Percentiles rank a stretch among this genome's conserved stretches.
Conservation (phyloP, 495 filamentous ascomycete species). For the Hyphodiscus hymeniophilus region DNA sequence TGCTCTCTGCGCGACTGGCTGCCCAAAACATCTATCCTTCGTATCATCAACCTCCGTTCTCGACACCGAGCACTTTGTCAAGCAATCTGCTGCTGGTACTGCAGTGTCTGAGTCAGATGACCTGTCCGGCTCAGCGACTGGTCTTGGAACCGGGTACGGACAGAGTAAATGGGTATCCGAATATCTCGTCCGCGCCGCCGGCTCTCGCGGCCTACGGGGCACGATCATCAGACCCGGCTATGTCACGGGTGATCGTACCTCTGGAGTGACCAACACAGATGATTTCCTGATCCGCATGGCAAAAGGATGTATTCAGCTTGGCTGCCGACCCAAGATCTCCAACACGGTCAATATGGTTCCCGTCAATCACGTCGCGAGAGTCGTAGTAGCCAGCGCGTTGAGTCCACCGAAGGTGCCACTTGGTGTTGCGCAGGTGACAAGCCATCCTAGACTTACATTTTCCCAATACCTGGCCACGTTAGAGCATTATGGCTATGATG, state of each 20-base stretch:
- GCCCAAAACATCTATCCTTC: slow-evolving; percentile 73
- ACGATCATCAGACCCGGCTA: slow-evolving; percentile 82
- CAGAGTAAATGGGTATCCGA: slow-evolving; percentile 85
- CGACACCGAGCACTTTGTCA: slow-evolving; percentile 72
- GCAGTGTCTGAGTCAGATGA: slow-evolving; percentile 58
- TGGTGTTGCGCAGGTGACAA: slow-evolving; percentile 69
- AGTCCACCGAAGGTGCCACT: slow-evolving; percentile 29
- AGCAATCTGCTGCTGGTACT: slow-evolving; percentile 44
- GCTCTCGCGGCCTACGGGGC: slow-evolving; percentile 64
- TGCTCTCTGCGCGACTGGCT: slow-evolving; percentile 64
- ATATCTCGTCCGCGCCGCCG: slow-evolving; percentile 74
- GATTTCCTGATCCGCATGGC: slow-evolving; percentile 88
- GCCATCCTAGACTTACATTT: slow-evolving; percentile 71
- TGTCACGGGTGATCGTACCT: slow-evolving; percentile 64
- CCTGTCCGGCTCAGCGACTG: slow-evolving; percentile 53
- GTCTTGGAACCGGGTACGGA: slow-evolving; percentile 79
- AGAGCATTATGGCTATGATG: slow-evolving; percentile 67
- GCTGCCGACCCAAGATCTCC: slow-evolving; percentile 60
- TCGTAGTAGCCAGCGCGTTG: slow-evolving; percentile 63
- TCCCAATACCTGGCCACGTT: slow-evolving; percentile 68
- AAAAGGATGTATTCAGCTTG: slow-evolving; percentile 83
- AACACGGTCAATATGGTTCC: slow-evolving; percentile 93
- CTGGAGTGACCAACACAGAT: slow-evolving; percentile 74
- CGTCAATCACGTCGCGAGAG: slow-evolving; percentile 71
- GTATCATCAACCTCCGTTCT: slow-evolving; percentile 81